Evolutionary conservation across 179 eudicot species (phyloP), one percentile per base, ranked within the genome.

Genomic region (Beta corolliflora): DNA sequence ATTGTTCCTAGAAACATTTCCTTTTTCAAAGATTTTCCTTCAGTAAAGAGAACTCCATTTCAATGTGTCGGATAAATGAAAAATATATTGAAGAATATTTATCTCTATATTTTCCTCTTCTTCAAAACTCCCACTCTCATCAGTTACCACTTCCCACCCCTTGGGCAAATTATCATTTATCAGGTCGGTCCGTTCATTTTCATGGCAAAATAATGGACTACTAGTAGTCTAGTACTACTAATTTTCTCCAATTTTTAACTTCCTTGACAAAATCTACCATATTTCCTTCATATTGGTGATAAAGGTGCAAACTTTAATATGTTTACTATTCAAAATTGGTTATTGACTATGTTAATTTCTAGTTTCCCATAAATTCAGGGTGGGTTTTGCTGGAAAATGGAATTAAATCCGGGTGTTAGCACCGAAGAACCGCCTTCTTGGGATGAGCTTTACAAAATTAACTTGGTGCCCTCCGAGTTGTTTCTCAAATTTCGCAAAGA

Each of bases 401-500:
- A 80, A 75, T 71, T 80, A 54, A 84, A 79, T 81, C 45, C 87
- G 70, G 86, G 82, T 75, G 25, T 83, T 76, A 88, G 52, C 54
- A 83, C 72, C 3, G 92, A 90, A 50, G 94, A 90, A 71, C 85
- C 91, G 48, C 76, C 83, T 69, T 89, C 97, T 0, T 94, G 98
- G 98, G 97, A 92, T 48, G 97, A 94, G 52, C 87, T 84, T 3
- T 93, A 88, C 91, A 92, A 87, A 65, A 48, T 94, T 76, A 80
- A 93, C 79, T 83, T 94, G 83, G 81, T 94, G 65, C 98, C 97
- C 18, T 90, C 97, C 1, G 93, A 94, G 80, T 79, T 94, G 45
- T 93, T 94, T 79, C 73, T 93, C 86, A 94, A 94, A 80, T 94
- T 94, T 71, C 89, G 98, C 77, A 91, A 91, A 88, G 84, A 91